Evolutionary conservation across 768 basidiomycete species (phyloP), one percentile per base, ranked within the genome.

Genomic region (Kondoa malvinella): DNA sequence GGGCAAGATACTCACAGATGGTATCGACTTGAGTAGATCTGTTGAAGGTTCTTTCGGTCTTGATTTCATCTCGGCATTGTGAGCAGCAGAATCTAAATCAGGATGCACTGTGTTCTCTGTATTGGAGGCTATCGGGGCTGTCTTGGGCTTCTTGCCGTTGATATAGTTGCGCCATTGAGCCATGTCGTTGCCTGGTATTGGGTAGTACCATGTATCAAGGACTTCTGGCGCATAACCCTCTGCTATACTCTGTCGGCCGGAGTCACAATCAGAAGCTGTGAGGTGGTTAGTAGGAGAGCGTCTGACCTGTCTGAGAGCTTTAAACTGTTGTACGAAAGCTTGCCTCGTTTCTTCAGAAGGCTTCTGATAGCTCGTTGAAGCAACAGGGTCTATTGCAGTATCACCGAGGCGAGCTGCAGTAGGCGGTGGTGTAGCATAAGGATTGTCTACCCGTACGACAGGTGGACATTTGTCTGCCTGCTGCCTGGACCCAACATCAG

Each of bases 361-460:
- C n/a, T 32, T 63, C 33, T 59, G 25, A 59, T 31, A 31, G 61
- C 21, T 17, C 32, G 12, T 32, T 34, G 61, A 26, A 4, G 58
- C 4, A 8, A 60, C 12, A 8, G 8, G 58, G 61, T 29, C 30
- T 31, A 8, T 16, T 26, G n/a, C 16, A 21, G 16, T 16, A 16
- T 30, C n/a, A 3, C 61, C 15, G 16, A 29, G 12, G 21, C 12
- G 12, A 50, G 40, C 21, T 50, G 30, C 61, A 26, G 61, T 21
- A 29, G 61, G 12, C 16, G 30, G 32, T 15, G 61, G 32, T 15
- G 61, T 32, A 27, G 16, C 26, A 32, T 63, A 63, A 27, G 61
- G 61, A 33, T 63, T 63, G 61, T 63, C 16, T 12, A 32, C 61
- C 21, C 33, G 27, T 17, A 63, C 61, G 27, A 63, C 15, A 29